Percentiles rank a stretch among this genome's conserved stretches.
These are phyloP conservation scores for Didymella keratinophila DNA, from an alignment of 2,329 filamentous ascomycete genomes.

Conservation along the genomic window DNA sequence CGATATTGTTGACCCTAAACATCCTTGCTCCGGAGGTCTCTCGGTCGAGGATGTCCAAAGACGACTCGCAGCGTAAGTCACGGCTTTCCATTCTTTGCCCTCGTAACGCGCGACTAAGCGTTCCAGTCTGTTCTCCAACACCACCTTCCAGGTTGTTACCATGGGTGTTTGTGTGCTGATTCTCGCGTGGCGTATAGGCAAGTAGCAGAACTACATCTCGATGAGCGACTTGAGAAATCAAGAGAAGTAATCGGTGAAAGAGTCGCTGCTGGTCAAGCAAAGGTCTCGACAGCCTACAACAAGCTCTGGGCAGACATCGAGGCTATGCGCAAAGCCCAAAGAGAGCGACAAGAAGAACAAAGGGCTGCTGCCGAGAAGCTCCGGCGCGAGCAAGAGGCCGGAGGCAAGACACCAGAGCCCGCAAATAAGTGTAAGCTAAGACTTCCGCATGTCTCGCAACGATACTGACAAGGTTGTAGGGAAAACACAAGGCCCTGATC, in stretches of 20 bases:
- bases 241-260: slow-evolving; percentile 88
- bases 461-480: slow-evolving; percentile 22
- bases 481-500: slow-evolving; percentile 54
- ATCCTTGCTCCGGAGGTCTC: slow-evolving; percentile 91
- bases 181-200: slow-evolving; percentile 61
- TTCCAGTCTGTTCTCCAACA: slow-evolving; percentile 41
- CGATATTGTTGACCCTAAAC: slow-evolving; percentile 89
- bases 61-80: slow-evolving; percentile 72
- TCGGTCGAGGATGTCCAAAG: slow-evolving; percentile 95
- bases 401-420: slow-evolving; percentile 24
- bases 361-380: slow-evolving; percentile 49
- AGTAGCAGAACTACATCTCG: slow-evolving; percentile 90
- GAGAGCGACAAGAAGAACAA: slow-evolving; percentile 67
- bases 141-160: slow-evolving; percentile 40
- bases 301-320: slow-evolving; percentile 93
- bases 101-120: slow-evolving; percentile 35
- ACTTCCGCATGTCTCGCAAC: too few species aligned
- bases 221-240: slow-evolving; percentile 85
- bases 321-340: slow-evolving; percentile 75
- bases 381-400: slow-evolving; percentile 28
- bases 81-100: slow-evolving; percentile 19
- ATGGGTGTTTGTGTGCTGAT: slow-evolving; percentile 48
- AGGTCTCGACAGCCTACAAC: slow-evolving; percentile 85
- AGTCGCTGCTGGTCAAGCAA: slow-evolving; percentile 85
- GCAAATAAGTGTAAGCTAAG: slow-evolving; percentile 34